Conservation (phyloP, 192 early-diverging fungal species). For the Coemansia sp. region DNA sequence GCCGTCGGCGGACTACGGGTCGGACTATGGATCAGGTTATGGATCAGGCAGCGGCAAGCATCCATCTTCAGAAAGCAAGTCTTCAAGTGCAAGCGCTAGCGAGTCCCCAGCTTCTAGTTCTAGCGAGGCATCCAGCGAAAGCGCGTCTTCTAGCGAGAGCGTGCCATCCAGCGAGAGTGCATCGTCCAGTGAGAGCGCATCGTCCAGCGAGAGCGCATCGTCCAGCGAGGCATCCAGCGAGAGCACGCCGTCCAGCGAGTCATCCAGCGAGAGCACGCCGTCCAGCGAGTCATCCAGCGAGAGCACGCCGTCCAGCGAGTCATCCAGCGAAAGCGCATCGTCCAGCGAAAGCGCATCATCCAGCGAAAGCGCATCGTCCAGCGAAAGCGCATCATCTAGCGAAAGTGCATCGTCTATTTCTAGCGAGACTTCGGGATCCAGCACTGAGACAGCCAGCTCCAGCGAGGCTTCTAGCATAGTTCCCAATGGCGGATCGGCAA, state of each 20-base stretch:
- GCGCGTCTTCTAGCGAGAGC: not conserved
- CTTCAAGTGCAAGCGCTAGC: too few species aligned
- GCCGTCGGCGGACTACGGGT: not conserved
- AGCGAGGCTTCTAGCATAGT: slow-evolving; percentile 1
- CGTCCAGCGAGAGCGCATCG: not conserved
- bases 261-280: not conserved
- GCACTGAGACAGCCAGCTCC: not conserved
- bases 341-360: not conserved
- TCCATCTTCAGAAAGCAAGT: not conserved
- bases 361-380: not conserved
- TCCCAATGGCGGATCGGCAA: not conserved
- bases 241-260: not conserved
- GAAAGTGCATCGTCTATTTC: not conserved
- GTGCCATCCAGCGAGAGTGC: not conserved
- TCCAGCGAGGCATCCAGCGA: not conserved
- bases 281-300: not conserved
- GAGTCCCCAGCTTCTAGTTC: not conserved
- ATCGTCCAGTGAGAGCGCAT: not conserved
- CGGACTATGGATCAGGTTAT: slow-evolving; percentile 6
- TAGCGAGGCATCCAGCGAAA: not conserved
- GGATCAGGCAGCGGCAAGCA: not conserved
- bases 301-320: not conserved
- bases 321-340: not conserved
- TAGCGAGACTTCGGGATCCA: not conserved
- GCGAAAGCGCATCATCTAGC: not conserved